Base-by-base conservation (phyloP, 345 rosid genomes). In the Lenwebbia sp. region DNA sequence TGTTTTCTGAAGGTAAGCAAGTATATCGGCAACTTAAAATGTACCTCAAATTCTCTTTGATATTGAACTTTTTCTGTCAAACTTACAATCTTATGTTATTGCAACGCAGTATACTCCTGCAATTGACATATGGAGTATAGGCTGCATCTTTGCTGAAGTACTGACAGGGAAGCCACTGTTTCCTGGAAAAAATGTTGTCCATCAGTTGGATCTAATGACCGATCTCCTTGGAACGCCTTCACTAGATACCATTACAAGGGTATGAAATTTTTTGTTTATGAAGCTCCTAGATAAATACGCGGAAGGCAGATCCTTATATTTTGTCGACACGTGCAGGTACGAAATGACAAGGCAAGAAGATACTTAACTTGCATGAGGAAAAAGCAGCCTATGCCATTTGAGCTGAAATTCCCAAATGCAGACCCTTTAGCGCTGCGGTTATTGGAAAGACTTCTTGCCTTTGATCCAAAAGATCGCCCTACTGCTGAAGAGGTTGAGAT, bases 161-260 rank as follows among this genome's bases (percentile, higher is more conserved):
- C 89, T 95, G 87, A 93, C 92, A 21, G 98, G 99, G 85, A 94
- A 92, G 85, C 99, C 98, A 21, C 91, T 96, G 83, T 96, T 95
- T 90, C 98, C 99, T 85, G 98, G 99, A 26, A 96, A 96, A 90
- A 95, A 96, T 88, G 98, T 95, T n/a, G 98, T 95, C 86, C 99
- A 95, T 87, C 99, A 95, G 92, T 92, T 96, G 82, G 99, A 96
- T 90, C 92, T 96, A 85, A 96, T 96, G 96, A 96, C 99, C 15
- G 99, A 96, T 92, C 92, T 96, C 84, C 98, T 96, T 28, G 99
- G 99, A 76, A 96, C 98, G 50, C 98, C 99, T 85, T 93, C 97
- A 37, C 85, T 96, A 53, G 99, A 96, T 88, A 95, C 99, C 81
- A 95, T 96, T 89, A 95, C 97, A 22, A 91, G 93, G 92, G 99